Conservation (phyloP, 768 basidiomycete species). For the Leccinum rimulosum region DNA sequence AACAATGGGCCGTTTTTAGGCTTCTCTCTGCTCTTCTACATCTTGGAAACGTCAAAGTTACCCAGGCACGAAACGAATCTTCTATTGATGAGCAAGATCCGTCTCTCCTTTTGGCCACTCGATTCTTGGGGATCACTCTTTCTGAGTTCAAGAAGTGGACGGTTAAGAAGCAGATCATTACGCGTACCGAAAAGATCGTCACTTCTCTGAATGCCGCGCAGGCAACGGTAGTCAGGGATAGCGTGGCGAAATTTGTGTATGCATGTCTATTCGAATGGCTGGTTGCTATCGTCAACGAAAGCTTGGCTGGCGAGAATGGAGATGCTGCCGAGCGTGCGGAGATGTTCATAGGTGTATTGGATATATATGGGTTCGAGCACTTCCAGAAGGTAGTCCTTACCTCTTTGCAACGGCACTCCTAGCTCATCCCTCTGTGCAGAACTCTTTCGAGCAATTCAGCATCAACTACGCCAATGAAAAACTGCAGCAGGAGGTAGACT, state of each 20-base stretch:
- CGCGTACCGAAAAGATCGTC: slow-evolving; percentile 93
- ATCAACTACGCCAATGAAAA: slow-evolving; percentile 99
- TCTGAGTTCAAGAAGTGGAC: slow-evolving; percentile 99
- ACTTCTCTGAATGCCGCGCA: slow-evolving; percentile 82
- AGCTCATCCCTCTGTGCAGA: slow-evolving; percentile 40
- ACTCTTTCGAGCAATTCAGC: slow-evolving; percentile 96
- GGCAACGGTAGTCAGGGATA: slow-evolving; percentile 92
- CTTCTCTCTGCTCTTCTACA: slow-evolving; percentile 91
- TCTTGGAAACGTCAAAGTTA: slow-evolving; percentile 96
- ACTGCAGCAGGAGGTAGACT: slow-evolving; percentile 87
- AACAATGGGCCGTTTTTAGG: slow-evolving; percentile 97
- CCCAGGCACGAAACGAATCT: slow-evolving; percentile 77
- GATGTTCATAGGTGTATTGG: slow-evolving; percentile 98
- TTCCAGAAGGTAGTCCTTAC: slow-evolving; percentile 77
- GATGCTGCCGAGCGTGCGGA: slow-evolving; percentile 87
- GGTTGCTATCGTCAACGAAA: slow-evolving; percentile 96
- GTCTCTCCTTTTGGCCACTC: slow-evolving; percentile 75
- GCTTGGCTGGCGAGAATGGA: slow-evolving; percentile 91
- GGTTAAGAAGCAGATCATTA: slow-evolving; percentile 94
- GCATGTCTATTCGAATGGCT: slow-evolving; percentile 99
- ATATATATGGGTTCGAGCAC: slow-evolving; percentile 97
- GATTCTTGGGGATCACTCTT: slow-evolving; percentile 85
- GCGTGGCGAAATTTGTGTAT: slow-evolving; percentile 98
- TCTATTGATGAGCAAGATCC: slow-evolving; percentile 80
- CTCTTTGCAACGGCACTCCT: not conserved